Percentiles rank a stretch among this genome's conserved stretches.
These are phyloP conservation scores for Tolypocladium inflatum DNA, from an alignment of 2,329 filamentous ascomycete species.

Conservation along the genomic window DNA sequence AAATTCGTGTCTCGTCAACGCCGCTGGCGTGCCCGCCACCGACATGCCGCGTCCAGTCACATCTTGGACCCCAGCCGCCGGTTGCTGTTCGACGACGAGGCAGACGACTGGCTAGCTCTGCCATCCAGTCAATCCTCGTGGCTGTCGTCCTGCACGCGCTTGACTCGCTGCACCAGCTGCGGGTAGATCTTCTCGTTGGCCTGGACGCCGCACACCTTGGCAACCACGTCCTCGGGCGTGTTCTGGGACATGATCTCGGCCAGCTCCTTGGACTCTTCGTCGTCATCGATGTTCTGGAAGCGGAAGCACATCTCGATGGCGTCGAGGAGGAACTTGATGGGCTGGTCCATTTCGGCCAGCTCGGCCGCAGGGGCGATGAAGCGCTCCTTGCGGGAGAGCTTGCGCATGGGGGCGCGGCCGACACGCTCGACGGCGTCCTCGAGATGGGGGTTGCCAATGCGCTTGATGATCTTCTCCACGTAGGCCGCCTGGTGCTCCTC, in stretches of 20 bases:
- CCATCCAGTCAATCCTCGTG: conserved; percentile 30
- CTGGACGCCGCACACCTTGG: conserved; percentile 74
- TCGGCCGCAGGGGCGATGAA: conserved; percentile 89
- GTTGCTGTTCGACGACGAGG: background rate
- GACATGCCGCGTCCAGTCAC: background rate
- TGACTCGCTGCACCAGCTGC: conserved; percentile 66
- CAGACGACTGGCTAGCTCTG: background rate
- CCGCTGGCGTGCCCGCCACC: background rate
- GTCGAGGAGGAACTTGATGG: conserved; percentile 64
- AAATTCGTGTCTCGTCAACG: conserved; percentile 5
- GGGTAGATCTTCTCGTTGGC: conserved; percentile 67
- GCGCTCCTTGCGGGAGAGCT: conserved; percentile 89
- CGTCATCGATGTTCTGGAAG: conserved; percentile 89
- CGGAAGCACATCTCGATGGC: conserved; percentile 86
- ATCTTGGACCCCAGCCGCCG: conserved; percentile 1
- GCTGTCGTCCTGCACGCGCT: conserved; percentile 67
- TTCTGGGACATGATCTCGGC: conserved; percentile 75
- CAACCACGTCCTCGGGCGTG: conserved; percentile 63
- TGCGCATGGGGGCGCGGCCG: conserved; percentile 86
- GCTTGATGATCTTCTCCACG: conserved; percentile 81
- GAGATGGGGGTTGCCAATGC: conserved; percentile 87
- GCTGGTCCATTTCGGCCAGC: conserved; percentile 71
- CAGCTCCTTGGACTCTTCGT: conserved; percentile 81
- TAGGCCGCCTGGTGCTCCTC: conserved; percentile 72
- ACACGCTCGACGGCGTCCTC: conserved; percentile 93